Conservation (phyloP, 805 yeast species). For the Priceomyces fermenticarens region DNA sequence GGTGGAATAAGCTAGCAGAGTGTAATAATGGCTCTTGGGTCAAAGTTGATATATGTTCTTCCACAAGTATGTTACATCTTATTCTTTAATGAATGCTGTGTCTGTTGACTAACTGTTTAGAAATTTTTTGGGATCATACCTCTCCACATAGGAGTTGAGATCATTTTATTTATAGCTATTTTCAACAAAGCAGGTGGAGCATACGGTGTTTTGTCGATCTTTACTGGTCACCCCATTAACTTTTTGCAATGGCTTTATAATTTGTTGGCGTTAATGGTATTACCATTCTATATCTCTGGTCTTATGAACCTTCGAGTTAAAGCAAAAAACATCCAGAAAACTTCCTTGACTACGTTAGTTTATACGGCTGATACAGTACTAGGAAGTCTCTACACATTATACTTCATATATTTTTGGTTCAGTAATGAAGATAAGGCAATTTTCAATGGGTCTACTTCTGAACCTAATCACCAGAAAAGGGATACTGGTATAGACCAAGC, state of each 20-base stretch:
- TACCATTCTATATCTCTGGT: conserved; percentile 67
- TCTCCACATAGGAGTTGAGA: conserved; percentile 82
- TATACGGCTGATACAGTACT: conserved; percentile 66
- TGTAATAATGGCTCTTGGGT: conserved; percentile 1
- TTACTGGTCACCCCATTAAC: conserved; percentile 86
- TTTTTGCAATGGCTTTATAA: conserved; percentile 82
- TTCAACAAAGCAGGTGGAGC: conserved; percentile 87
- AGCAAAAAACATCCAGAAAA: conserved; percentile 55
- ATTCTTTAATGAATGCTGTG: not conserved
- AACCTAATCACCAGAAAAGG: not conserved
- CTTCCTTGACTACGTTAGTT: conserved; percentile 60
- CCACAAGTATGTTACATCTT: conserved; percentile 16
- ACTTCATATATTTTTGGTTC: conserved; percentile 79
- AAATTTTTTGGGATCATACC: conserved; percentile 72
- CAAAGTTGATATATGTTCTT: conserved; percentile 8
- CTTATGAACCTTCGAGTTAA: conserved; percentile 36
- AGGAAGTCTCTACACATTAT: conserved; percentile 67
- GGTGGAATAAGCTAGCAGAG: not conserved
- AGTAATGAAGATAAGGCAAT: conserved; percentile 35
- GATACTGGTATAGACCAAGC: too few relatives aligned
- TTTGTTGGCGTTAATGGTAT: conserved; percentile 55
- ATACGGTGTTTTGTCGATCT: conserved; percentile 79
- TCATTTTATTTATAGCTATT: conserved; percentile 69
- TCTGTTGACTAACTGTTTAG: conserved; percentile 21
- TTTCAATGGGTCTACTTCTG: conserved; percentile 12